Conservation (phyloP, 108 stramenopile genomes). For the Hondaea fermentalgiana region DNA sequence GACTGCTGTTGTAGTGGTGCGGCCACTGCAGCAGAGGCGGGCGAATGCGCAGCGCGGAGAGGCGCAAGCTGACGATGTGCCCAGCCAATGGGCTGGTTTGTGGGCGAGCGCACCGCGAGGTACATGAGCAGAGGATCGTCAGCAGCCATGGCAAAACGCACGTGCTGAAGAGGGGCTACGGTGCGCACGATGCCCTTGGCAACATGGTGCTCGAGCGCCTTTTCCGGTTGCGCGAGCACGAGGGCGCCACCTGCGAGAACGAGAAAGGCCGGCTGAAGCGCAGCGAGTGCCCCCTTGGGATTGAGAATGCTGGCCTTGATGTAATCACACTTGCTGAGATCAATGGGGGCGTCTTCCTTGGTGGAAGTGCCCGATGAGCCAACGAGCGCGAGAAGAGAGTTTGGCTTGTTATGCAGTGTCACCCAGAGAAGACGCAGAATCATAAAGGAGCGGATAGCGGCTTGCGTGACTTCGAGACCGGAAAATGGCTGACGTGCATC, state of each 20-base stretch:
- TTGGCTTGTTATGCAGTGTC: not conserved
- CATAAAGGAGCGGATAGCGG: slow-evolving; percentile 7
- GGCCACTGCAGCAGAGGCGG: not conserved
- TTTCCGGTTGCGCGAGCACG: not conserved
- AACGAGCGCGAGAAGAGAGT: not conserved
- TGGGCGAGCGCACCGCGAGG: not conserved
- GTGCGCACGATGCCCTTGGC: not conserved
- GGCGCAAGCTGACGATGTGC: not conserved
- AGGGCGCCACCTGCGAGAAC: slow-evolving; percentile 1
- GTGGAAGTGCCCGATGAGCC: not conserved
- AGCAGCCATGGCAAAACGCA: not conserved
- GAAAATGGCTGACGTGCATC: not conserved
- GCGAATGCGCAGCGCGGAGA: not conserved
- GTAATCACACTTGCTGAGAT: not conserved
- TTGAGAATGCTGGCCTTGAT: not conserved
- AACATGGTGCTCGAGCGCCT: not conserved
- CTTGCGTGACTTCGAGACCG: not conserved
- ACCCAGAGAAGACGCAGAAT: not conserved
- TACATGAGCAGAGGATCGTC: not conserved
- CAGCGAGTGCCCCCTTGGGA: not conserved
- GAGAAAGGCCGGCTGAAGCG: not conserved
- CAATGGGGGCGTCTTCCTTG: not conserved
- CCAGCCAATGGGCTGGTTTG: not conserved
- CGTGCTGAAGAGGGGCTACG: not conserved
- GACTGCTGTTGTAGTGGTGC: not conserved